Percentiles rank a stretch among this genome's conserved stretches.
Conservation (phyloP, 148 eudicot genomes). For the Rhododendron vialii region DNA sequence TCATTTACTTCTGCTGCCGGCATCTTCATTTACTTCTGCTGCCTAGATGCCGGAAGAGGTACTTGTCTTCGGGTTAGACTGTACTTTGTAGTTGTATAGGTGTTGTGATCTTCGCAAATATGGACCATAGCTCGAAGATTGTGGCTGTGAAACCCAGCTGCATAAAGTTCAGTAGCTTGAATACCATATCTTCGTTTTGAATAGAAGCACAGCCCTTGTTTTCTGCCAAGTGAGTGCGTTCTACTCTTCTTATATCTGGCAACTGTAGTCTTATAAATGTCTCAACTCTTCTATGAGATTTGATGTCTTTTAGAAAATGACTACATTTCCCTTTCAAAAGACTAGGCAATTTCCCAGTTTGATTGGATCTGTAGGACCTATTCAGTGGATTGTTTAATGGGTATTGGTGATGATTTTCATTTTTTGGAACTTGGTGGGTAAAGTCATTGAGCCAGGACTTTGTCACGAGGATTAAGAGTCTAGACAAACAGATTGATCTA, state of each 20-base stretch:
- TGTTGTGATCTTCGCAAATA: background rate
- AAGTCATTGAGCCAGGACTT: background rate
- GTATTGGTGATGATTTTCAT: background rate
- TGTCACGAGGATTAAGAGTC: background rate
- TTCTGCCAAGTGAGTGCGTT: background rate
- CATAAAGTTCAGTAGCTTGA: background rate
- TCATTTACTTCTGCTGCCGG: background rate
- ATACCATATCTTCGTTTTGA: background rate
- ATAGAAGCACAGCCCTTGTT: background rate
- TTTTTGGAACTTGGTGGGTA: background rate
- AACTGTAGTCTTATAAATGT: background rate
- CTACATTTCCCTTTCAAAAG: background rate
- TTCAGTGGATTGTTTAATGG: background rate
- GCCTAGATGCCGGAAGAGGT: background rate
- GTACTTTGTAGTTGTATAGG: background rate
- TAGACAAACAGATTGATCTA: background rate
- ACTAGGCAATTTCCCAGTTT: background rate
- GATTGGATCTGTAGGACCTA: background rate
- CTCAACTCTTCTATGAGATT: background rate
- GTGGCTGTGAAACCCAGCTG: background rate
- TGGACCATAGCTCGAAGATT: background rate
- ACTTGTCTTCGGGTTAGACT: background rate
- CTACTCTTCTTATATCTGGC: background rate
- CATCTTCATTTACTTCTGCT: background rate
- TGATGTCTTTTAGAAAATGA: background rate